These are phyloP conservation scores for Globisporangium lucens DNA, from an alignment of 352 stramenopile species.

Conservation along the genomic window DNA sequence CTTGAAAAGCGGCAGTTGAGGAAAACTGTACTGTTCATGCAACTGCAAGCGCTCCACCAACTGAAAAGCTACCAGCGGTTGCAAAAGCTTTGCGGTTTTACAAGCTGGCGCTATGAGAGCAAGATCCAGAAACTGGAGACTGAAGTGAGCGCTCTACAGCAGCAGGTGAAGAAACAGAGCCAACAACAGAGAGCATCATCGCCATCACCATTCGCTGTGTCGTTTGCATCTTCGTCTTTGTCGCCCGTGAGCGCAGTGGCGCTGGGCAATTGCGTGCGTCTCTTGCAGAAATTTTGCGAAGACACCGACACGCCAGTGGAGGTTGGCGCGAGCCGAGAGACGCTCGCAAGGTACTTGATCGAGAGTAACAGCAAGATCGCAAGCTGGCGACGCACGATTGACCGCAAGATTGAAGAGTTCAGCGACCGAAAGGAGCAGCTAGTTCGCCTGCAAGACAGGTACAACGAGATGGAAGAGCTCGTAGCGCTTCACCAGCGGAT, in stretches of 20 bases:
- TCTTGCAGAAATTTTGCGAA: slow-evolving; percentile 43
- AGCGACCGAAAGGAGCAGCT: slow-evolving; percentile 40
- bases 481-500: slow-evolving; percentile 42
- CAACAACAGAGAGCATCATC: not conserved
- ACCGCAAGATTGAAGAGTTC: slow-evolving; percentile 46
- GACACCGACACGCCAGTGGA: slow-evolving; percentile 21
- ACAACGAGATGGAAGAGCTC: slow-evolving; percentile 43
- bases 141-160: not conserved
- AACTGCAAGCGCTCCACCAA: slow-evolving; percentile 6
- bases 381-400: slow-evolving; percentile 40
- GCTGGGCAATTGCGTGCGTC: slow-evolving; percentile 41
- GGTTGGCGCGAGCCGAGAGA: slow-evolving; percentile 9
- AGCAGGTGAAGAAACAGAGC: not conserved
- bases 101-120: slow-evolving; percentile 12
- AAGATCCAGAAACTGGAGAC: slow-evolving; percentile 23
- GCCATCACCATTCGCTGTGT: not conserved
- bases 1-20: slow-evolving; percentile 19
- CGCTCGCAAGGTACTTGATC: slow-evolving; percentile 28
- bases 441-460: slow-evolving; percentile 34
- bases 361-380: slow-evolving; percentile 49
- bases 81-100: not conserved
- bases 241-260: slow-evolving; percentile 29
- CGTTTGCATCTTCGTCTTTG: slow-evolving; percentile 4
- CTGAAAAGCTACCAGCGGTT: not conserved
- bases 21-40: slow-evolving; percentile 15